Evolutionary conservation across 371 early-diverging fungal species (phyloP), one percentile per base, ranked within the genome.

Genomic region (Mucor circinelloides): DNA sequence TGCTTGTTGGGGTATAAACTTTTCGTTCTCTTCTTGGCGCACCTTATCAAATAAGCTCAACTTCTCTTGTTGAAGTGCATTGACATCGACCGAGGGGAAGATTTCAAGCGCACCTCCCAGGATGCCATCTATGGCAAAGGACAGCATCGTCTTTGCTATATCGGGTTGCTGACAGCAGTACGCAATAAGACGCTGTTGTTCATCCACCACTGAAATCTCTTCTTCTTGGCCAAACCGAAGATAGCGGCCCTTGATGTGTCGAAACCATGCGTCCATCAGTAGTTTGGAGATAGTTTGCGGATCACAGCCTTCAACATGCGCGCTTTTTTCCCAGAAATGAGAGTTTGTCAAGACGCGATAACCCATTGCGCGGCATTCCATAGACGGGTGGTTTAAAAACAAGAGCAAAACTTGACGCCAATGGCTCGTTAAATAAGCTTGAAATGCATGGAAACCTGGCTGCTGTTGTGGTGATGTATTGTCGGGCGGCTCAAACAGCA

Each of bases 331-430:
- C 80, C 80, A 83, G 44, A 82, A 76, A 9, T 66, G 48, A 0
- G 80, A 78, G 32, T 73, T 71, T 3, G 62, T 48, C 23, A 83
- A 54, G 13, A 79, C 69, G 17, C 75, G 76, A 46, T 77, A 83
- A 2, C 83, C 83, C 64, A 80, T 63, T 0, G 69, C 70, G 6
- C 80, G 64, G 48, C 83, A 80, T 50, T 78, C 74, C 63, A 78
- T 70, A 0, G 79, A 78, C 17, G 83, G 83, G 55, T 83, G 80
- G 32, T 78, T 83, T 13, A 83, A 64, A 57, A 83, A 83, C 3
- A 83, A 44, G 2, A 80, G 59, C 17, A 78, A 21, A 0, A 83
- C 79, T 31, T 80, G 79, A 10, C 76, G 68, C 79, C 80, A 83
- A 38, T 79, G 79, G 1, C 32, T 54, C 9, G 68, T 63, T 6